Percentiles rank a stretch among this genome's conserved stretches.
phyloP scores from a whole-genome alignment of 768 basidiomycete species.

The Sistotremastrum suecicum region DNA sequence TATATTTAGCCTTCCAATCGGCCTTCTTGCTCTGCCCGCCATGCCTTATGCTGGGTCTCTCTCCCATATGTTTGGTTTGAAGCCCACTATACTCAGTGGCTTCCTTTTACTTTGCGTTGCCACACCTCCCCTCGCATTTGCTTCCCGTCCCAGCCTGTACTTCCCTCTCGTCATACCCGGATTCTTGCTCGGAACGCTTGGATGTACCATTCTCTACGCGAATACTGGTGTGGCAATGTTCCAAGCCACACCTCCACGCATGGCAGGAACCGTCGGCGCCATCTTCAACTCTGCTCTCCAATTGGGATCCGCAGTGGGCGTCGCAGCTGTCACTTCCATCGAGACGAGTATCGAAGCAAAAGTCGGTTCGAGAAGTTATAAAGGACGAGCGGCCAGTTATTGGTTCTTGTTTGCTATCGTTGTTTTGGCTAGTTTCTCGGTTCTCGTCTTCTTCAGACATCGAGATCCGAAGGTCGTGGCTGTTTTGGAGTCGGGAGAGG shows the following conservation, averaged over 20 bases:
- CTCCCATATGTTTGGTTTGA: constrained; percentile 17
- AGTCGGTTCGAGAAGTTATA: constrained; percentile 19
- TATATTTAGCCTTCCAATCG: constrained; percentile 15
- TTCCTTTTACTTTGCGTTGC: constrained; percentile 22
- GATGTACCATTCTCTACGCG: constrained; percentile 29
- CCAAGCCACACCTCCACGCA: constrained; percentile 29
- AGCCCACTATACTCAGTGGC: constrained; percentile 32
- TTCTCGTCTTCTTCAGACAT: constrained; percentile 17
- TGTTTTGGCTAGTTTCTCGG: constrained; percentile 15
- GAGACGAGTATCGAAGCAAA: constrained; percentile 27
- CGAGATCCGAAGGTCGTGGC: too few species aligned
- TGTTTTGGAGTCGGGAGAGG: too few species aligned
- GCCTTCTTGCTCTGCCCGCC: constrained; percentile 20
- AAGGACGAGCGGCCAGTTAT: constrained; percentile 25
- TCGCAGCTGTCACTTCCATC: constrained; percentile 36
- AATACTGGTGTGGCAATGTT: constrained; percentile 40
- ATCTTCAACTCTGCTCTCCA: constrained; percentile 42
- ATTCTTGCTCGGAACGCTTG: constrained; percentile 32
- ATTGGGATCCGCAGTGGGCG: constrained; percentile 35
- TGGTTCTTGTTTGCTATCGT: constrained; percentile 31
- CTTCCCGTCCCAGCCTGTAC: constrained; percentile 26
- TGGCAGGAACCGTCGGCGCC: constrained; percentile 40
- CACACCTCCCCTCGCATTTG: constrained; percentile 28
- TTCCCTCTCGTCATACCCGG: constrained; percentile 36
- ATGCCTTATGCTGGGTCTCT: constrained; percentile 21